Percentiles rank a stretch among this genome's conserved stretches.
phyloP scores from a whole-genome alignment of 306 rosid species.

The Vigna radiata region DNA sequence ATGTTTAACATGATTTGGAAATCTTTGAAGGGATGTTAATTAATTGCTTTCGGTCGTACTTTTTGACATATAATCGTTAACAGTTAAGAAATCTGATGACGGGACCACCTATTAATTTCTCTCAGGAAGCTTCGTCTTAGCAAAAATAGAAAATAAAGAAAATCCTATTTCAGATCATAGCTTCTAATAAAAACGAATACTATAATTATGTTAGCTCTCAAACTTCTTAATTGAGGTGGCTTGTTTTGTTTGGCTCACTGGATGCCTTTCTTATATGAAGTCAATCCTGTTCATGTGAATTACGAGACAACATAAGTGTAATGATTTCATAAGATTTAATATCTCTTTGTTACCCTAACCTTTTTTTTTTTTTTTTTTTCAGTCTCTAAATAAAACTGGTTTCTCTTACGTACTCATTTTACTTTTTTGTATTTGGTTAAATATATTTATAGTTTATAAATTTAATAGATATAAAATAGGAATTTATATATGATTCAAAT shows the following conservation, averaged over 20 bases:
- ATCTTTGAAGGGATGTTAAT: slow-evolving; percentile 1
- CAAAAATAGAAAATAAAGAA: too few species aligned
- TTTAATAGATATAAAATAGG: too few species aligned
- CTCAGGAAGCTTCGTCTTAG: slow-evolving; percentile 37
- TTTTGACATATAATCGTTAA: slow-evolving; percentile 9
- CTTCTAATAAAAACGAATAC: neutral
- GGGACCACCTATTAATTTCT: slow-evolving; percentile 29
- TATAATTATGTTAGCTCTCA: neutral
- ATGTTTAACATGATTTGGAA: neutral
- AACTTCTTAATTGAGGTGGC: neutral
- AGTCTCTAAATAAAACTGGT: too few species aligned
- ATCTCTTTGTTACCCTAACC: too few species aligned
- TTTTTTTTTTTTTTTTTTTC: too few species aligned
- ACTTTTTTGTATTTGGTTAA: too few species aligned
- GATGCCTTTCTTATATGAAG: neutral
- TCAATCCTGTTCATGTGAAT: neutral
- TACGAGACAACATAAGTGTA: neutral
- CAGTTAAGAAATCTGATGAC: slow-evolving; percentile 9
- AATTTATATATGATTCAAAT: too few species aligned
- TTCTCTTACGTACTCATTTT: too few species aligned
- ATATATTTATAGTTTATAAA: too few species aligned
- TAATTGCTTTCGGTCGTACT: neutral
- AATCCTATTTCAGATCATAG: neutral
- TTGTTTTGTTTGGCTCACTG: neutral
- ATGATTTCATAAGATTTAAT: neutral